These are phyloP conservation scores for Phytophthora pluvialis DNA, from an alignment of 352 stramenopile species.

Conservation along the genomic window DNA sequence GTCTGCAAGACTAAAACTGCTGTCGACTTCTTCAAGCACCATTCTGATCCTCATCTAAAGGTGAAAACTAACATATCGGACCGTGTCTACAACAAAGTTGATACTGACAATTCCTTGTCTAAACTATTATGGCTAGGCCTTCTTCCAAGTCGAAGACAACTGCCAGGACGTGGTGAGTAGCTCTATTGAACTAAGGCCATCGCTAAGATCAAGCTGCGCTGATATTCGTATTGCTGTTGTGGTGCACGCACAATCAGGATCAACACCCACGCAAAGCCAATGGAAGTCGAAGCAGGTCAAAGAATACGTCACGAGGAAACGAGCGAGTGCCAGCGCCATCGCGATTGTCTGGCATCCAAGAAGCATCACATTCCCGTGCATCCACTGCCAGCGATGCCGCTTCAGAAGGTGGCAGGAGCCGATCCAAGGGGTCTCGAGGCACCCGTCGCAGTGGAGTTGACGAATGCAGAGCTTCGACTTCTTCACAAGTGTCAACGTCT, in stretches of 20 bases:
- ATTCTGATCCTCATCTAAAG: constrained; percentile 34
- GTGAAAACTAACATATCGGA: background rate
- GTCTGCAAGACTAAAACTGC: constrained; percentile 47
- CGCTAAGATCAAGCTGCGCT: background rate
- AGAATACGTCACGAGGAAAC: constrained; percentile 6
- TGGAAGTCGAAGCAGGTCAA: constrained; percentile 24
- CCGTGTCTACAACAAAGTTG: background rate
- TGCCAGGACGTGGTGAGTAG: constrained; percentile 60
- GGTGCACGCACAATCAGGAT: constrained; percentile 21
- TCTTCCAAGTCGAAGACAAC: constrained; percentile 71
- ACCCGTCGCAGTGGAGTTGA: constrained; percentile 7
- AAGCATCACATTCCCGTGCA: constrained; percentile 8
- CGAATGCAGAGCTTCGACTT: constrained; percentile 28
- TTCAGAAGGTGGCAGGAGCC: constrained; percentile 18
- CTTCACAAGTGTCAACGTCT: constrained; percentile 15
- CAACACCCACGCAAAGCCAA: constrained; percentile 40
- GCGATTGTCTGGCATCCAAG: constrained; percentile 9
- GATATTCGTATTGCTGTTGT: background rate
- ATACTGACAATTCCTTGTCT: background rate
- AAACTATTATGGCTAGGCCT: constrained; percentile 28
- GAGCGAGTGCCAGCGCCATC: constrained; percentile 20
- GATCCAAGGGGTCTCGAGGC: constrained; percentile 20
- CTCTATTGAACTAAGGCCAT: background rate
- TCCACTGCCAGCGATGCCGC: constrained; percentile 6
- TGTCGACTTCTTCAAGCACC: constrained; percentile 69